Percentiles rank a stretch among this genome's conserved stretches.
phyloP scores from a whole-genome alignment of 208 protist species.

The Crithidia acanthocephali region DNA sequence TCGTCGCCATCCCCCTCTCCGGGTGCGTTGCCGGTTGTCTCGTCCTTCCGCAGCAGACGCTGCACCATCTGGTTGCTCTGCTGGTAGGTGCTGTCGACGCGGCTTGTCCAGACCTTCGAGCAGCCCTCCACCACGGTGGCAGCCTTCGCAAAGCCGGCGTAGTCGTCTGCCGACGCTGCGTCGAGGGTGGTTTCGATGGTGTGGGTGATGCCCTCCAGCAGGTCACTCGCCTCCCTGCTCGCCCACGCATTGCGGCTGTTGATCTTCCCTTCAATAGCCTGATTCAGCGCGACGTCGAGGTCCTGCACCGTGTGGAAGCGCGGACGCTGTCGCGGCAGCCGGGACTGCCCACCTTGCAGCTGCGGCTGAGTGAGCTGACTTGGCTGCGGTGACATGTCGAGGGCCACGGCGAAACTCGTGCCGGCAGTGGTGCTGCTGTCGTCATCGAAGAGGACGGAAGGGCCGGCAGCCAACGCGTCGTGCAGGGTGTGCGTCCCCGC shows the following conservation, averaged over 20 bases:
- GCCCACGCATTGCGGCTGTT: conserved; percentile 92
- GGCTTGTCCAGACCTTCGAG: conserved; percentile 93
- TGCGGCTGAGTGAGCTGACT: conserved; percentile 43
- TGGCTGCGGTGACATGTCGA: conserved; percentile 39
- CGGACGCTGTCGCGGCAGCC: conserved; percentile 67
- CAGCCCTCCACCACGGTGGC: conserved; percentile 94
- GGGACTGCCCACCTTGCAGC: conserved; percentile 5
- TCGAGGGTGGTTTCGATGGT: conserved; percentile 87
- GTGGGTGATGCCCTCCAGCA: conserved; percentile 90
- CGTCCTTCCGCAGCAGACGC: conserved; percentile 84
- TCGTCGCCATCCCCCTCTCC: conserved; percentile 41
- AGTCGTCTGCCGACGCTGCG: conserved; percentile 68
- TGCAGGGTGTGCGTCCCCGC: conserved; percentile 6
- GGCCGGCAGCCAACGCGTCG: conserved; percentile 44
- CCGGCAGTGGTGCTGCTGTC: conserved; percentile 13
- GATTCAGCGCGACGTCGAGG: conserved; percentile 84
- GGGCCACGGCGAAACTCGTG: conserved; percentile 1
- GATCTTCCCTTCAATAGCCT: conserved; percentile 91
- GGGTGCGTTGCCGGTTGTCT: conserved; percentile 24
- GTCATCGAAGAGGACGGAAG: conserved; percentile 70
- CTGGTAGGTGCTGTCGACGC: conserved; percentile 90
- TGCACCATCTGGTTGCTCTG: conserved; percentile 89
- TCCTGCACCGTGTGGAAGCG: conserved; percentile 88
- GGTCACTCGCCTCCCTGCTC: conserved; percentile 85
- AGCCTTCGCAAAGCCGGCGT: conserved; percentile 89